These are phyloP conservation scores for Rubroboletus satanas DNA, from an alignment of 768 basidiomycete species.

Conservation along the genomic window DNA sequence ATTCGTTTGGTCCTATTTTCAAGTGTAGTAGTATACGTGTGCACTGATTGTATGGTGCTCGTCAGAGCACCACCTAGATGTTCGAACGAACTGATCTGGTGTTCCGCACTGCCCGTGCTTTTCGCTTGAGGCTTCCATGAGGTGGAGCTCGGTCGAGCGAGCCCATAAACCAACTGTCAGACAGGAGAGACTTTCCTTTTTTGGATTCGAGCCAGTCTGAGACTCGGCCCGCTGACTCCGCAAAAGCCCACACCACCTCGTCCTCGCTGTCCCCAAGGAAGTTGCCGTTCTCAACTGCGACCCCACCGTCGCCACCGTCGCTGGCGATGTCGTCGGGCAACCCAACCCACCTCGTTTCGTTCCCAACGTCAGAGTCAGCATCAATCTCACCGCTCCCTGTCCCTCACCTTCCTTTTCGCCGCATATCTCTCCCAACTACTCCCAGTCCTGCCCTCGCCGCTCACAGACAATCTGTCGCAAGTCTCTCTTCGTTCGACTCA, in stretches of 20 bases:
- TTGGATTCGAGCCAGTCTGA: conserved; percentile 20
- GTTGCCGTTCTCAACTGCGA: conserved; percentile 7
- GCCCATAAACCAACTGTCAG: no score
- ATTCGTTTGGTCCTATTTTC: no score
- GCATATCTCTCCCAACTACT: conserved; percentile 56
- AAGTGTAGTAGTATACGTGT: no score
- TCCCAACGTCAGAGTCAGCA: conserved; percentile 30
- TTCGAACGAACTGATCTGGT: no score
- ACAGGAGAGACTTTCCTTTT: neutral
- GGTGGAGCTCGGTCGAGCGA: no score
- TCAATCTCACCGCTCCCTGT: conserved; percentile 33
- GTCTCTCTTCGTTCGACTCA: conserved; percentile 72
- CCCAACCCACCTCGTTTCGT: conserved; percentile 23
- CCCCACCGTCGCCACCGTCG: conserved; percentile 9
- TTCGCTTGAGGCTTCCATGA: no score
- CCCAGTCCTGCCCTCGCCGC: conserved; percentile 38
- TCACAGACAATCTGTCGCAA: conserved; percentile 63
- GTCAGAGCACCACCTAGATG: no score
- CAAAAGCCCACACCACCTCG: neutral
- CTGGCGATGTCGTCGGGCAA: conserved; percentile 19
- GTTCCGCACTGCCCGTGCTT: no score
- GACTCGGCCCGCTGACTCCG: conserved; percentile 19
- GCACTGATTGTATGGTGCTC: no score
- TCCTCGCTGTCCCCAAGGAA: neutral
- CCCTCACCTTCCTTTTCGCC: conserved; percentile 57